Conservation (phyloP, 768 basidiomycete species). For the Phallus indusiatus region DNA sequence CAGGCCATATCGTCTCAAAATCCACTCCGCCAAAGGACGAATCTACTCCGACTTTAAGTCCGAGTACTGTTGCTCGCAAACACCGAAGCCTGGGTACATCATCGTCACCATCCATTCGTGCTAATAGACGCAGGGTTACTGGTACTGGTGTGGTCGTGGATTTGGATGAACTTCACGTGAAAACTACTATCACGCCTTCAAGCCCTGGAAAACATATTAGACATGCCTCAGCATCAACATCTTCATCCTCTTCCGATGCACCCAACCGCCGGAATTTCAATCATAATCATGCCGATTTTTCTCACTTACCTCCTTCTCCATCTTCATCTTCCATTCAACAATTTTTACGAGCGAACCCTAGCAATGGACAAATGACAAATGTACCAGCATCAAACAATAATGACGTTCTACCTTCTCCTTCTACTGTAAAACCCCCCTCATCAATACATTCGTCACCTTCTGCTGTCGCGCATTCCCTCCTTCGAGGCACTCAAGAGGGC, state of each 20-base stretch:
- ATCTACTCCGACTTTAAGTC: conserved; percentile 23
- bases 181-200: conserved; percentile 22
- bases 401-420: conserved; percentile 10
- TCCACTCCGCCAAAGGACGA: conserved; percentile 22
- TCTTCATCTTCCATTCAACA: conserved; percentile 86
- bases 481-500: conserved; percentile 82
- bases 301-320: conserved; percentile 84
- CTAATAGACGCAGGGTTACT: conserved; percentile 9
- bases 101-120: neutral
- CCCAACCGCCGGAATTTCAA: conserved; percentile 49
- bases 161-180: conserved; percentile 28
- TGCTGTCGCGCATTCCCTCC: conserved; percentile 73
- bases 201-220: conserved; percentile 35
- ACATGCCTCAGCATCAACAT: conserved; percentile 54
- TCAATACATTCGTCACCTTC: conserved; percentile 29
- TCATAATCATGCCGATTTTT: conserved; percentile 55
- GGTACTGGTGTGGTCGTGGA: conserved; percentile 9
- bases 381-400: conserved; percentile 26
- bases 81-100: conserved; percentile 58
- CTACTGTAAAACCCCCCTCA: conserved; percentile 30
- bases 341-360: conserved; percentile 44
- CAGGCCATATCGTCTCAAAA: conserved; percentile 51
- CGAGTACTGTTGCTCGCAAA: conserved; percentile 40
- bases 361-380: conserved; percentile 25
- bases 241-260: conserved; percentile 50